Evolutionary conservation across 83 land plant species (phyloP).

Genomic region (Picea abies): DNA sequence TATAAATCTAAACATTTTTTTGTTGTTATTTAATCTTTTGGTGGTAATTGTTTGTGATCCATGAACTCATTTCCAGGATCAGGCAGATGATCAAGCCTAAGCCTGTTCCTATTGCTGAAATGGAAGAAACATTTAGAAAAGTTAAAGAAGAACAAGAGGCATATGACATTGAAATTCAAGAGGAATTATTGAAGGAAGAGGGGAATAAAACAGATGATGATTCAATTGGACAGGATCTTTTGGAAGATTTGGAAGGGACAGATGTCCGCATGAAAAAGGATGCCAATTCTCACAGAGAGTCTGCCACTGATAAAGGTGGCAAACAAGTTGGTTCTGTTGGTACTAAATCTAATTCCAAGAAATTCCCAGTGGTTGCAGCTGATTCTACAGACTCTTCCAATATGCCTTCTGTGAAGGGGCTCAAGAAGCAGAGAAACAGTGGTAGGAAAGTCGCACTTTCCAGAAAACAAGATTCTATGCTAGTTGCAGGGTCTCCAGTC

Average conservation of each 20-base stretch:
- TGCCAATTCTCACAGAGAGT: neutral
- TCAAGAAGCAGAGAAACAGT: neutral
- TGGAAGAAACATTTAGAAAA: constrained; percentile 49
- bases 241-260: neutral
- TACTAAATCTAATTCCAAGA: constrained; percentile 7
- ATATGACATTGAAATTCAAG: constrained; percentile 41
- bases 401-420: constrained; percentile 12
- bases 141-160: constrained; percentile 59
- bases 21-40: constrained; percentile 6
- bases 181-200: constrained; percentile 27
- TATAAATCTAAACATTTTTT: neutral
- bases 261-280: neutral
- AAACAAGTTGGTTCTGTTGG: neutral
- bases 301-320: neutral
- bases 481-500: constrained; percentile 42
- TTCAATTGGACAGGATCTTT: neutral
- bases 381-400: constrained; percentile 19
- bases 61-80: constrained; percentile 30
- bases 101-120: constrained; percentile 53
- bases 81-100: constrained; percentile 69
- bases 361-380: neutral
- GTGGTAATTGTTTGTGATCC: neutral
- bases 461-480: neutral
- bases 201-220: constrained; percentile 14
- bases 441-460: no score